Evolutionary conservation across 2,329 filamentous ascomycete species (phyloP).

Genomic region (Cercospora canescens): DNA sequence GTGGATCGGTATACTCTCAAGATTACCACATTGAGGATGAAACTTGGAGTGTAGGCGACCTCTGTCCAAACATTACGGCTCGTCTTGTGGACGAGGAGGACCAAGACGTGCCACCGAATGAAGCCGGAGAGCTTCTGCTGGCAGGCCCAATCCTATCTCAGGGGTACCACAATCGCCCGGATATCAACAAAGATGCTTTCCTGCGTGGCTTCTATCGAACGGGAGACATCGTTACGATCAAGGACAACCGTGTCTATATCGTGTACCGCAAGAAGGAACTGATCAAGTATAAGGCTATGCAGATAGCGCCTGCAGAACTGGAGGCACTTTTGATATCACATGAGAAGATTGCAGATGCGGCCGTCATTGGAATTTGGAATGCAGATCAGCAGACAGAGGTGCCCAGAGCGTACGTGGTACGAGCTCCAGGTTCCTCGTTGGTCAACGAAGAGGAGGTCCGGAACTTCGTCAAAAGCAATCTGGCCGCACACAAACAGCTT

Average conservation of each 20-base stretch:
- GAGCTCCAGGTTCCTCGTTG: background rate
- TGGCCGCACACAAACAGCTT: slow-evolving; percentile 60
- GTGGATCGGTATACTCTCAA: slow-evolving; percentile 45
- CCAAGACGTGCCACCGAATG: slow-evolving; percentile 5
- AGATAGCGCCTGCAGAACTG: slow-evolving; percentile 34
- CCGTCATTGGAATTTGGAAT: slow-evolving; percentile 72
- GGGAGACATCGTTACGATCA: slow-evolving; percentile 35
- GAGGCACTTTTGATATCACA: slow-evolving; percentile 45
- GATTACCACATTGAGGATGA: slow-evolving; percentile 9
- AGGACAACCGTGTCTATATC: slow-evolving; percentile 36
- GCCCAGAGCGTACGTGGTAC: slow-evolving; percentile 35
- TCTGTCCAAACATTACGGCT: slow-evolving; percentile 5
- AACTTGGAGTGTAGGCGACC: slow-evolving; percentile 8
- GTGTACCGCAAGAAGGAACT: slow-evolving; percentile 38
- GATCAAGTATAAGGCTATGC: slow-evolving; percentile 42
- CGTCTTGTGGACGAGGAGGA: slow-evolving; percentile 9
- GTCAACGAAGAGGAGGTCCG: background rate
- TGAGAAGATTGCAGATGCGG: slow-evolving; percentile 70
- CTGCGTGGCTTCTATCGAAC: slow-evolving; percentile 41
- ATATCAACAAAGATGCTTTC: slow-evolving; percentile 7
- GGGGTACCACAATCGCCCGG: slow-evolving; percentile 11
- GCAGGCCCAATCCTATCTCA: slow-evolving; percentile 8
- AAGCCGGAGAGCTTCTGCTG: slow-evolving; percentile 8
- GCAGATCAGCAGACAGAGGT: slow-evolving; percentile 54
- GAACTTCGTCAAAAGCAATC: slow-evolving; percentile 52